Conservation (phyloP, 495 filamentous ascomycete genomes). For the Pseudoneurospora amorphoporcata region DNA sequence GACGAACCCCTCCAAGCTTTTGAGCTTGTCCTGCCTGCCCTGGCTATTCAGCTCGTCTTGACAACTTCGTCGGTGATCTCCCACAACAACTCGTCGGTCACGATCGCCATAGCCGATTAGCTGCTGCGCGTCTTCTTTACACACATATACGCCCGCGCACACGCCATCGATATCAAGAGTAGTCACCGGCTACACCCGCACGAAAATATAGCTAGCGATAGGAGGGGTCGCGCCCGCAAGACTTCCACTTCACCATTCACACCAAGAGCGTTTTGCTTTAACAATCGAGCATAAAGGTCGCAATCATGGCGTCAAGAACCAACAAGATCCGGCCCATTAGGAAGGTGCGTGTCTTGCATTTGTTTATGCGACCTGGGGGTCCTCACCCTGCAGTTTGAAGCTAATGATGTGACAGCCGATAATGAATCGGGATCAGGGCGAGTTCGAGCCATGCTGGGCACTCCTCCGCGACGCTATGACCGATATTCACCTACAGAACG, state of each 20-base stretch:
- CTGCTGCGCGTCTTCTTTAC: neutral
- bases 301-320: constrained; percentile 15
- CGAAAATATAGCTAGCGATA: neutral
- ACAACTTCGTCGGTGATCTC: neutral
- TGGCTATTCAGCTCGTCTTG: neutral
- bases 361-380: neutral
- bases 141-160: neutral
- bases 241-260: neutral
- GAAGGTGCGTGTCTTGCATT: constrained; percentile 6
- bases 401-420: constrained; percentile 15
- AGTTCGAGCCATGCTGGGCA: constrained; percentile 77
- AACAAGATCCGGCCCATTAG: constrained; percentile 18
- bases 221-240: neutral
- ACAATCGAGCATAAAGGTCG: neutral
- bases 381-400: neutral
- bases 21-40: neutral
- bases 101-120: neutral
- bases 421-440: constrained; percentile 25
- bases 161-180: neutral
- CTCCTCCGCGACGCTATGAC: constrained; percentile 60
- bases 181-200: neutral
- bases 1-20: neutral
- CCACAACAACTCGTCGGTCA: neutral
- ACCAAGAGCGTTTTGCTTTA: neutral
- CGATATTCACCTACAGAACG: constrained; percentile 89